Evolutionary conservation across 768 basidiomycete species (phyloP).

Genomic region (Leccinum ochraceum): DNA sequence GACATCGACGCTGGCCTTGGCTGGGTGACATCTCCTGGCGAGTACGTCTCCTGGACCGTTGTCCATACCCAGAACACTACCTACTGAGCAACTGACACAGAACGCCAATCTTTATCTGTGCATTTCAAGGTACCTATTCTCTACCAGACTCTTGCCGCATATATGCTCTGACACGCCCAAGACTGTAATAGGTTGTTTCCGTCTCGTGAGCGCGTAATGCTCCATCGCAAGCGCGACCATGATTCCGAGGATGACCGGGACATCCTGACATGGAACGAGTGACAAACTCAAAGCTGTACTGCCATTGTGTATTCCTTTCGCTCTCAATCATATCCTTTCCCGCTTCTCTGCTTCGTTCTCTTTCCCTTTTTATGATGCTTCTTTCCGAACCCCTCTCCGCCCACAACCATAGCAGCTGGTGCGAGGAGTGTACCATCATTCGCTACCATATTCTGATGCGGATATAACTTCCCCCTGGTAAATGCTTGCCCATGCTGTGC

Average conservation of each 20-base stretch:
- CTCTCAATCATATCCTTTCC: slow-evolving; percentile 81
- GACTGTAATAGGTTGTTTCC: slow-evolving; percentile 76
- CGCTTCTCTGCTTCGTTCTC: slow-evolving; percentile 85
- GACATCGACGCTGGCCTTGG: slow-evolving; percentile 54
- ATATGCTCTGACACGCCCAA: slow-evolving; percentile 24
- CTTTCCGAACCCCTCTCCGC: slow-evolving; percentile 52
- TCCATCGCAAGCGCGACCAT: slow-evolving; percentile 76
- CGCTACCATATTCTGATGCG: slow-evolving; percentile 81
- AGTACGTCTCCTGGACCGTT: slow-evolving; percentile 43
- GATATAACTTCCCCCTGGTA: slow-evolving; percentile 66
- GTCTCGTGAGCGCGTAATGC: slow-evolving; percentile 64
- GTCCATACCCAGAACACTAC: slow-evolving; percentile 1
- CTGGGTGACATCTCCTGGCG: slow-evolving; percentile 62
- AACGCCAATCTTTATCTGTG: slow-evolving; percentile 82
- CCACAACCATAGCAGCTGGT: slow-evolving; percentile 43
- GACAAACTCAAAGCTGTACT: slow-evolving; percentile 4
- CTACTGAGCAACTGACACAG: slow-evolving; percentile 36
- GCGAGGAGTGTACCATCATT: slow-evolving; percentile 73
- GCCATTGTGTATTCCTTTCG: not conserved
- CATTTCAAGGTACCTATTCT: slow-evolving; percentile 46
- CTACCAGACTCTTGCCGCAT: not conserved
- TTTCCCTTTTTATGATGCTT: slow-evolving; percentile 86
- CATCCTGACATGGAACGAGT: slow-evolving; percentile 77
- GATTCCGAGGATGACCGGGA: slow-evolving; percentile 50
- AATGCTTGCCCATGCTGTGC: slow-evolving; percentile 58